Percentiles rank a stretch among this genome's conserved stretches.
phyloP scores from a whole-genome alignment of 768 basidiomycete genomes.

The Leucosporidium creatinivorum region DNA sequence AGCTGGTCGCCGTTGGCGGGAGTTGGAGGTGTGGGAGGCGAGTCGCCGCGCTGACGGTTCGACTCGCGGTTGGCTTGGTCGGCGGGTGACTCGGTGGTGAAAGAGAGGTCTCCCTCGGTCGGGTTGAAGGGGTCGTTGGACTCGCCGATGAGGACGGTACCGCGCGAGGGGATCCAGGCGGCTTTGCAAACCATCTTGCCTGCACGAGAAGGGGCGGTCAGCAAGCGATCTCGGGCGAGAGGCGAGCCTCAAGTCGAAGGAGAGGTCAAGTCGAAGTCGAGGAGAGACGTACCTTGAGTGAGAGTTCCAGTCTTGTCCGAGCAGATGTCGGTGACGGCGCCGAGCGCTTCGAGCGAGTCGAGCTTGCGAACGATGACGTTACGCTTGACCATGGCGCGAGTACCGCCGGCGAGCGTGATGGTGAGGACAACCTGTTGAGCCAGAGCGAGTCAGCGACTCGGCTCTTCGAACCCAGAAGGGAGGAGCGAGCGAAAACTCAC shows the following conservation, averaged over 20 bases:
- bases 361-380: slow-evolving; percentile 44
- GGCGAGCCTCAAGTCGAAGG: no score
- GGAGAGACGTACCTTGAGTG: slow-evolving; percentile 34
- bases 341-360: slow-evolving; percentile 43
- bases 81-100: slow-evolving; percentile 11
- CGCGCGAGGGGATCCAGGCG: slow-evolving; percentile 43
- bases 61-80: slow-evolving; percentile 33
- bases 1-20: slow-evolving; percentile 25
- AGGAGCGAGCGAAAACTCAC: slow-evolving; percentile 2
- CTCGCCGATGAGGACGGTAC: slow-evolving; percentile 37
- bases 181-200: slow-evolving; percentile 47
- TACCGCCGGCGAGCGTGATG: slow-evolving; percentile 51
- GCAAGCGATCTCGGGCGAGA: not conserved
- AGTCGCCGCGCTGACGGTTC: slow-evolving; percentile 23
- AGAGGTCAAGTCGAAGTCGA: not conserved
- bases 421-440: slow-evolving; percentile 43
- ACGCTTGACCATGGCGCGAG: slow-evolving; percentile 49
- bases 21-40: not conserved
- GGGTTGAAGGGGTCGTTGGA: slow-evolving; percentile 35
- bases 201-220: slow-evolving; percentile 10
- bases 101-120: slow-evolving; percentile 27
- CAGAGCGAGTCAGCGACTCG: not conserved
- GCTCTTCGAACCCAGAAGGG: not conserved
- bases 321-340: slow-evolving; percentile 46
- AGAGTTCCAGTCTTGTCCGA: slow-evolving; percentile 48